Percentiles rank a stretch among this genome's conserved stretches.
phyloP scores from a whole-genome alignment of 345 rosid genomes.

The Bretschneidera sinensis region DNA sequence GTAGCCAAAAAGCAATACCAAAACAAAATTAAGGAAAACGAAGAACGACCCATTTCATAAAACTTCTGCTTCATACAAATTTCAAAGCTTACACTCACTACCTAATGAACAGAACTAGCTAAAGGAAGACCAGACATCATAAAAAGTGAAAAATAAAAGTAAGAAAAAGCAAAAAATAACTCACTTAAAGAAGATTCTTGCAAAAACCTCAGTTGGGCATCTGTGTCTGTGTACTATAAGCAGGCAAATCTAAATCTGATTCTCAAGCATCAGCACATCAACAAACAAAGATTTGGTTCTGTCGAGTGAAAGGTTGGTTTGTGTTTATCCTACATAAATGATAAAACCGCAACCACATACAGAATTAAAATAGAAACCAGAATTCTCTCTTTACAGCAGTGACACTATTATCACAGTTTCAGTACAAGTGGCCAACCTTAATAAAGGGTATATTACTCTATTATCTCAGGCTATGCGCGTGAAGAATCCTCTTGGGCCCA shows the following conservation, averaged over 20 bases:
- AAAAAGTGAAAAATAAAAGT: slow-evolving; percentile 11
- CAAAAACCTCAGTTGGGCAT: slow-evolving; percentile 22
- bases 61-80: slow-evolving; percentile 22
- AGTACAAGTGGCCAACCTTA: neutral
- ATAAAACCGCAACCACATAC: slow-evolving; percentile 15
- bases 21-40: slow-evolving; percentile 7
- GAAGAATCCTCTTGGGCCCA: slow-evolving; percentile 24
- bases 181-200: slow-evolving; percentile 31
- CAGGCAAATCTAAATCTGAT: slow-evolving; percentile 20
- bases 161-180: slow-evolving; percentile 23
- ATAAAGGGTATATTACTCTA: neutral
- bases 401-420: slow-evolving; percentile 9
- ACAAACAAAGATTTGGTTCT: slow-evolving; percentile 16
- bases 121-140: neutral
- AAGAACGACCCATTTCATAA: slow-evolving; percentile 22
- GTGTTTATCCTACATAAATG: slow-evolving; percentile 10
- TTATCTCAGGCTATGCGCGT: slow-evolving; percentile 15
- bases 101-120: neutral
- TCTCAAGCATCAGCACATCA: slow-evolving; percentile 16
- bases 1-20: slow-evolving; percentile 12
- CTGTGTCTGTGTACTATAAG: slow-evolving; percentile 14
- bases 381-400: slow-evolving; percentile 10
- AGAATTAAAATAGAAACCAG: slow-evolving; percentile 3
- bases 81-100: neutral
- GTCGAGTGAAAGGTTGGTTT: slow-evolving; percentile 23